Evolutionary conservation across 2,329 filamentous ascomycete genomes (phyloP).

Genomic region (Nothopassalora personata): DNA sequence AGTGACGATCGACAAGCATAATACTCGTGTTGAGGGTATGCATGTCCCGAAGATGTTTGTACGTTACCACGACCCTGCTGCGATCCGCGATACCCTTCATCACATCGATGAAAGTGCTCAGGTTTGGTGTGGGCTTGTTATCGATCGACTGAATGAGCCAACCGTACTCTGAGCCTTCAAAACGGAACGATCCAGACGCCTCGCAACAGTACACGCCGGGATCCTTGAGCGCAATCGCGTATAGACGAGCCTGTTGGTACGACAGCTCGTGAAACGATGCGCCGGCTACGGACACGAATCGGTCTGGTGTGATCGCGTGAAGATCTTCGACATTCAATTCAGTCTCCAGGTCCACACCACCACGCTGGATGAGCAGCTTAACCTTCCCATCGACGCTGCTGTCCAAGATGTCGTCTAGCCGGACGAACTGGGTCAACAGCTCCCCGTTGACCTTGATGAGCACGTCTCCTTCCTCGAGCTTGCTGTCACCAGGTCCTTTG

Average conservation of each 20-base stretch:
- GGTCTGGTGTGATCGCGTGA: conserved; percentile 90
- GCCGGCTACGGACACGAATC: conserved; percentile 89
- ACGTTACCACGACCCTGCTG: conserved; percentile 84
- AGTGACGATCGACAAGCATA: conserved; percentile 88
- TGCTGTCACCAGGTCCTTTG: conserved; percentile 76
- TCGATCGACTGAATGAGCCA: conserved; percentile 93
- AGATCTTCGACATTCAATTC: conserved; percentile 82
- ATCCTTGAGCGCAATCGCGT: conserved; percentile 76
- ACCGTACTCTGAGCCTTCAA: conserved; percentile 83
- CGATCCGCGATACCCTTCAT: conserved; percentile 78
- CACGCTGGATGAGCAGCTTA: conserved; percentile 76
- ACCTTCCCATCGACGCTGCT: conserved; percentile 76
- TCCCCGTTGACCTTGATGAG: conserved; percentile 90
- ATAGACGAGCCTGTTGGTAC: conserved; percentile 94
- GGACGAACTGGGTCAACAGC: conserved; percentile 86
- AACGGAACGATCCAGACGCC: conserved; percentile 87
- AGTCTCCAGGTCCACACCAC: conserved; percentile 79
- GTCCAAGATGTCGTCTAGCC: conserved; percentile 86
- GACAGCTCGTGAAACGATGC: conserved; percentile 94
- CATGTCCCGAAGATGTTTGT: conserved; percentile 89
- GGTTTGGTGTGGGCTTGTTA: conserved; percentile 81
- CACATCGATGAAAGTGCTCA: conserved; percentile 84
- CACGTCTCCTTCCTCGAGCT: conserved; percentile 91
- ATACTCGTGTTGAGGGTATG: conserved; percentile 93
- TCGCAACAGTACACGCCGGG: conserved; percentile 89